These are phyloP conservation scores for Chlorokybus atmophyticus DNA, from an alignment of 139 green algal genomes.

Conservation along the genomic window DNA sequence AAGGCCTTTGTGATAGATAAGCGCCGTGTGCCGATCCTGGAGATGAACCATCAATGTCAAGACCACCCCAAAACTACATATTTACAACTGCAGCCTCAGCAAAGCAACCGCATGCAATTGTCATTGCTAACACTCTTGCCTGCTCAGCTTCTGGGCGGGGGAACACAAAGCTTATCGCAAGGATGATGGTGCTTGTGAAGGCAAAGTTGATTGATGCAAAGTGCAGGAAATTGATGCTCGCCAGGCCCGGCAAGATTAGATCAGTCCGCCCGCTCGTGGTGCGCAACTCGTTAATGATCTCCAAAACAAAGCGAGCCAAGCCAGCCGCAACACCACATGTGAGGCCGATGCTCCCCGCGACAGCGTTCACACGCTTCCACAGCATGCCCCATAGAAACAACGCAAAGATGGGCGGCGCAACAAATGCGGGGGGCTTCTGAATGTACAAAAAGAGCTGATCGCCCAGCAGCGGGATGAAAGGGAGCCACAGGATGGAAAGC, in stretches of 20 bases:
- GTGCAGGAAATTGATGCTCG: slow-evolving; percentile 29
- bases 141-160: no score
- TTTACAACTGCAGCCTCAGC: no score
- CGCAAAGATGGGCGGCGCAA: slow-evolving; percentile 24
- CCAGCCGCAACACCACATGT: not conserved
- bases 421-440: slow-evolving; percentile 24
- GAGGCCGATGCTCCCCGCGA: not conserved
- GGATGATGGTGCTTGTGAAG: slow-evolving; percentile 16
- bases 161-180: slow-evolving; percentile 7
- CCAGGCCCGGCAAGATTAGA: slow-evolving; percentile 6
- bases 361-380: slow-evolving; percentile 7
- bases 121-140: no score
- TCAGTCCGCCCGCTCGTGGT: slow-evolving; percentile 1
- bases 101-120: no score
- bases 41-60: no score
- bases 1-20: no score
- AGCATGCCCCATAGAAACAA: slow-evolving; percentile 24
- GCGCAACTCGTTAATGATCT: slow-evolving; percentile 17
- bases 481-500: slow-evolving; percentile 20
- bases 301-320: slow-evolving; percentile 4
- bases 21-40: no score
- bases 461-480: slow-evolving; percentile 25
- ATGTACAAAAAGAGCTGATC: slow-evolving; percentile 29
- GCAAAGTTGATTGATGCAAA: slow-evolving; percentile 28
- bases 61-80: no score